Evolutionary conservation across 2,329 filamentous ascomycete species (phyloP).

Genomic region (Penicillium concentricum): DNA sequence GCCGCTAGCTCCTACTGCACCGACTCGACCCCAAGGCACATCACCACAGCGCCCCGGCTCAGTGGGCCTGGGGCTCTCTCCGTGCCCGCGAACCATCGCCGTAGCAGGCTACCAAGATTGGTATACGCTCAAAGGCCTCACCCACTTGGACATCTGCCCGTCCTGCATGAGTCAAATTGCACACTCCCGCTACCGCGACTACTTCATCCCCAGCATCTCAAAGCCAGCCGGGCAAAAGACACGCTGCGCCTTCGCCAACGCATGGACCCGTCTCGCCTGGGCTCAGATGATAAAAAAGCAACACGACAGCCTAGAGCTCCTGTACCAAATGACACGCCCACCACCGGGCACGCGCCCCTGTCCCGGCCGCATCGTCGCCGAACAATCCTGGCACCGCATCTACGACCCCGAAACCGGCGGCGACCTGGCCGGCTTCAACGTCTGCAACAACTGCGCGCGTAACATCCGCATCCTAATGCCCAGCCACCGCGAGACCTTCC

Average conservation of each 20-base stretch:
- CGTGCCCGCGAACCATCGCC: constrained; percentile 66
- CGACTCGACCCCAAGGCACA: constrained; percentile 7
- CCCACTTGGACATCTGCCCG: constrained; percentile 77
- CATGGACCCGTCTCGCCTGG: constrained; percentile 85
- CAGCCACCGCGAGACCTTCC: constrained; percentile 65
- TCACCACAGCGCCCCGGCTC: constrained; percentile 17
- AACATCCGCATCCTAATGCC: constrained; percentile 74
- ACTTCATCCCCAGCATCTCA: constrained; percentile 63
- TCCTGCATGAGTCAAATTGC: constrained; percentile 74
- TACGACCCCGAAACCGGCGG: constrained; percentile 64
- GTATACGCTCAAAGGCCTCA: constrained; percentile 70
- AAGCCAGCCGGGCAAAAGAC: constrained; percentile 59
- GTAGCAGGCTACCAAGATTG: constrained; percentile 70
- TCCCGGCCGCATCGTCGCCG: constrained; percentile 55
- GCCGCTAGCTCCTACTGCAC: constrained; percentile 7
- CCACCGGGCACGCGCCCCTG: constrained; percentile 57
- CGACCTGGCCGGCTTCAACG: constrained; percentile 67
- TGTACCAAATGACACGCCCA: constrained; percentile 68
- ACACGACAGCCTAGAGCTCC: constrained; percentile 63
- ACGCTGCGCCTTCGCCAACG: constrained; percentile 74
- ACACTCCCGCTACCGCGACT: constrained; percentile 64
- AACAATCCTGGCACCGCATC: constrained; percentile 73
- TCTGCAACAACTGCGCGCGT: constrained; percentile 72
- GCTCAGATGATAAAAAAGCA: constrained; percentile 72
- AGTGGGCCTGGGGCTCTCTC: constrained; percentile 51